Evolutionary conservation across 176 grass and related monocot genomes (phyloP).

Genomic region (Thalia dealbata): DNA sequence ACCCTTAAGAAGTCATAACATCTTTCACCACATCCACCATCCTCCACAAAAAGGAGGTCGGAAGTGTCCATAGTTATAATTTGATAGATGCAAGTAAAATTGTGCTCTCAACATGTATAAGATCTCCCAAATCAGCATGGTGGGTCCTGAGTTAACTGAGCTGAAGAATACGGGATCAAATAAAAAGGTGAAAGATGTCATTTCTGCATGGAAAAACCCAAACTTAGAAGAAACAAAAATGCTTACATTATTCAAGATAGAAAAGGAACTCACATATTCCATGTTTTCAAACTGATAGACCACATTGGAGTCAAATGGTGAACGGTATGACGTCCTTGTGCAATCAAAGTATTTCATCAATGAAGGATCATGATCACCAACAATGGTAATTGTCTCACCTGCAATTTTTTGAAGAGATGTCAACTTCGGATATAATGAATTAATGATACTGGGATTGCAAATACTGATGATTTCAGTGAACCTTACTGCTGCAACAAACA

Average conservation of each 20-base stretch:
- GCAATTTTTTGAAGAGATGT: slow-evolving; percentile 11
- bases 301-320: slow-evolving; percentile 85
- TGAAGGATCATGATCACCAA: slow-evolving; percentile 79
- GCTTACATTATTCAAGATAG: not conserved
- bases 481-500: not conserved
- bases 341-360: slow-evolving; percentile 96
- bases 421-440: not conserved
- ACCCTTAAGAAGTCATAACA: too few species aligned
- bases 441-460: too few species aligned
- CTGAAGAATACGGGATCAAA: not conserved
- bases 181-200: not conserved
- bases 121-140: not conserved
- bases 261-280: slow-evolving; percentile 78
- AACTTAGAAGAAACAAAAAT: not conserved
- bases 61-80: not conserved
- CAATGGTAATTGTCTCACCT: slow-evolving; percentile 85
- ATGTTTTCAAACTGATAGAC: slow-evolving; percentile 97
- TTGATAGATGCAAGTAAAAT: not conserved
- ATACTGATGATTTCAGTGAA: not conserved
- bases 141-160: not conserved
- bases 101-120: not conserved
- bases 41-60: not conserved
- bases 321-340: slow-evolving; percentile 62
- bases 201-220: not conserved
- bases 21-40: not conserved